A percentile compares a stretch with the other conserved stretches of the same genome.
These are phyloP conservation scores for Xylaria nigripes DNA, from an alignment of 495 filamentous ascomycete genomes.

Conservation along the genomic window DNA sequence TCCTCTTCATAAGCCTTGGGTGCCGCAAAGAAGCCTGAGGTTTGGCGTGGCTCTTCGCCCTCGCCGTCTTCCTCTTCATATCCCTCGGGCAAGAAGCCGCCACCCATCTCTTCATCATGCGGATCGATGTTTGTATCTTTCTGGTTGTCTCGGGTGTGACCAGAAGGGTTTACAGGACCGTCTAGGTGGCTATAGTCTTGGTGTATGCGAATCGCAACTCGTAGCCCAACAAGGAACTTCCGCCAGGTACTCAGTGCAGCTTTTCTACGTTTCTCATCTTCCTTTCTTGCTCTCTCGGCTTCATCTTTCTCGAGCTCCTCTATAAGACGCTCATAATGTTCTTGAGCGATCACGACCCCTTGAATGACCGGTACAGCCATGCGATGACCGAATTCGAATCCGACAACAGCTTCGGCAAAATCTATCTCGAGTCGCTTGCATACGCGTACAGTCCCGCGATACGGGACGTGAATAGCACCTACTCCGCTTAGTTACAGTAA, in stretches of 20 bases:
- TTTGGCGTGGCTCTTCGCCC: constrained; percentile 17
- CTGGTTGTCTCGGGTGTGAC: constrained; percentile 20
- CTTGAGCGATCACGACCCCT: constrained; percentile 79
- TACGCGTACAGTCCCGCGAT: constrained; percentile 63
- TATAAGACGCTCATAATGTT: constrained; percentile 63
- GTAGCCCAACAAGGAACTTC: constrained; percentile 75
- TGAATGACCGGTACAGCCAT: constrained; percentile 88
- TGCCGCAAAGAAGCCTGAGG: constrained; percentile 35
- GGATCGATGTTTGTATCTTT: constrained; percentile 5
- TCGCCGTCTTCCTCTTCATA: constrained; percentile 29
- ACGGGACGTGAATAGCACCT: constrained; percentile 73
- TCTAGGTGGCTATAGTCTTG: constrained; percentile 63
- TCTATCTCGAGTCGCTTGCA: constrained; percentile 81
- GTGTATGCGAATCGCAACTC: constrained; percentile 69
- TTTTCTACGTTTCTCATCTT: constrained; percentile 74
- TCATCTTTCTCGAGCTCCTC: constrained; percentile 81
- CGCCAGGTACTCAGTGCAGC: constrained; percentile 70
- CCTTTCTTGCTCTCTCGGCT: constrained; percentile 65
- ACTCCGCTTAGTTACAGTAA: constrained; percentile 1
- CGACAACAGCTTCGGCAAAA: constrained; percentile 89
- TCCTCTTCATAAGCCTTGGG: constrained; percentile 21
- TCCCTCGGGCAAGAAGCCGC: constrained; percentile 50
- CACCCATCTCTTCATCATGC: constrained; percentile 41
- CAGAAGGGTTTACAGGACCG: constrained; percentile 35
- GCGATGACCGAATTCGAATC: constrained; percentile 91